Evolutionary conservation across 176 grass and related monocot genomes (phyloP).

Genomic region (Eremochloa ophiuroides): DNA sequence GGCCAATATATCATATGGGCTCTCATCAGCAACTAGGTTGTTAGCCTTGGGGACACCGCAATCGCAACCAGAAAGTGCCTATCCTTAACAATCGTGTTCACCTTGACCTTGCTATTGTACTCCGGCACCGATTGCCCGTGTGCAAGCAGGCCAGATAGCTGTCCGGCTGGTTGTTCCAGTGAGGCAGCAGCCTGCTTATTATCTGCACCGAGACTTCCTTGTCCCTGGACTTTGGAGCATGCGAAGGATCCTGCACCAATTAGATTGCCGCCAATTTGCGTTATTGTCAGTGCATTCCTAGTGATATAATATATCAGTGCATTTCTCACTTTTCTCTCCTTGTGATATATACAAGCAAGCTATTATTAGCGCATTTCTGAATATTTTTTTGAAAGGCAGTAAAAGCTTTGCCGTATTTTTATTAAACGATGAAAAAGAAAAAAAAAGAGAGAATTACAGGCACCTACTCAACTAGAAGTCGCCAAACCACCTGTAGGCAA

Average conservation of each 20-base stretch:
- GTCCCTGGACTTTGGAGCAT: slow-evolving; percentile 57
- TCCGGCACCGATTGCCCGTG: slow-evolving; percentile 46
- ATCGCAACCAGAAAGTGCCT: not conserved
- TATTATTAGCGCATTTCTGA: too few species aligned
- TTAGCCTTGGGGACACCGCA: slow-evolving; percentile 1
- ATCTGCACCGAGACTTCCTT: slow-evolving; percentile 54
- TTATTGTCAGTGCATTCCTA: not conserved
- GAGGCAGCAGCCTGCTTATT: slow-evolving; percentile 51
- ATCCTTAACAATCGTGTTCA: slow-evolving; percentile 38
- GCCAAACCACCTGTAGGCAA: too few species aligned
- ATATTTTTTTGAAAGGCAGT: too few species aligned
- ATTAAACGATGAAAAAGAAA: too few species aligned
- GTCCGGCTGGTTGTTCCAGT: slow-evolving; percentile 72
- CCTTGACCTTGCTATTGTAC: slow-evolving; percentile 67
- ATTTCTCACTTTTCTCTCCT: not conserved
- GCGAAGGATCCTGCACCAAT: slow-evolving; percentile 63
- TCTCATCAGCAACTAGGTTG: too few species aligned
- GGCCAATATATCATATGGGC: too few species aligned
- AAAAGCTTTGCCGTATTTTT: too few species aligned
- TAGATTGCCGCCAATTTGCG: not conserved
- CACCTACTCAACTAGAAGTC: too few species aligned
- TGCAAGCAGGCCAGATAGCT: slow-evolving; percentile 64
- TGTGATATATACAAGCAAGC: too few species aligned
- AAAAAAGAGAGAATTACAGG: too few species aligned
- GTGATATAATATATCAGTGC: not conserved